Conservation (phyloP, 306 rosid species). For the Hippophae gyantsensis region DNA sequence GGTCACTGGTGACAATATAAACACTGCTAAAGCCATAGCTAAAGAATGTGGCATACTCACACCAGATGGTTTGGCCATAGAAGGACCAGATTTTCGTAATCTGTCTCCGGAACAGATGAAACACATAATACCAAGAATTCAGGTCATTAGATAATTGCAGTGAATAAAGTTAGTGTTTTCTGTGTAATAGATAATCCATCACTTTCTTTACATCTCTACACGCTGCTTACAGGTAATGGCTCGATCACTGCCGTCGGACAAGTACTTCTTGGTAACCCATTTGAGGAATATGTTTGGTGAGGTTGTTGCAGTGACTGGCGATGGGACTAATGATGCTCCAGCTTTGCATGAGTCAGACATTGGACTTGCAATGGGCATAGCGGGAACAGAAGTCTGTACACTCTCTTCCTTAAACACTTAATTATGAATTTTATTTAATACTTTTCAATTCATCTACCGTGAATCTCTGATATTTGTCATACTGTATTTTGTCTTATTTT, state of each 20-base stretch:
- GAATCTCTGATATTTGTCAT: no score
- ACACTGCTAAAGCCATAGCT: conserved; percentile 90
- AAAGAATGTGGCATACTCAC: conserved; percentile 94
- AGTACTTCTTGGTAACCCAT: conserved; percentile 61
- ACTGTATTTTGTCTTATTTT: no score
- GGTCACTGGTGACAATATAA: conserved; percentile 95
- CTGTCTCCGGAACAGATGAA: conserved; percentile 52
- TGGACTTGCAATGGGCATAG: conserved; percentile 99
- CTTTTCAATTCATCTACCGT: no score
- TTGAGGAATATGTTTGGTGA: conserved; percentile 61
- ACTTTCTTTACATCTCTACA: conserved; percentile 20
- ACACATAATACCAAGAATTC: conserved; percentile 62
- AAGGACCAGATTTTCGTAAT: conserved; percentile 57
- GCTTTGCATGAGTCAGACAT: conserved; percentile 92
- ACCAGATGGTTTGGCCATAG: conserved; percentile 62
- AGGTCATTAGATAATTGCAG: conserved; percentile 39
- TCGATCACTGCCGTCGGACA: conserved; percentile 76
- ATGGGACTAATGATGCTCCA: conserved; percentile 96
- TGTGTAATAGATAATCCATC: conserved; percentile 9
- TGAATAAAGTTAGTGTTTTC: neutral
- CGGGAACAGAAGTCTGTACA: conserved; percentile 80
- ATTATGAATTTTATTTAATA: neutral
- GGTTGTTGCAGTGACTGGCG: conserved; percentile 95
- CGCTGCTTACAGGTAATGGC: conserved; percentile 75
- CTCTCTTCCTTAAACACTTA: neutral